A percentile compares a stretch with the other conserved stretches of the same genome.
Conservation (phyloP, 2,329 filamentous ascomycete genomes). For the Fusarium torulosum region DNA sequence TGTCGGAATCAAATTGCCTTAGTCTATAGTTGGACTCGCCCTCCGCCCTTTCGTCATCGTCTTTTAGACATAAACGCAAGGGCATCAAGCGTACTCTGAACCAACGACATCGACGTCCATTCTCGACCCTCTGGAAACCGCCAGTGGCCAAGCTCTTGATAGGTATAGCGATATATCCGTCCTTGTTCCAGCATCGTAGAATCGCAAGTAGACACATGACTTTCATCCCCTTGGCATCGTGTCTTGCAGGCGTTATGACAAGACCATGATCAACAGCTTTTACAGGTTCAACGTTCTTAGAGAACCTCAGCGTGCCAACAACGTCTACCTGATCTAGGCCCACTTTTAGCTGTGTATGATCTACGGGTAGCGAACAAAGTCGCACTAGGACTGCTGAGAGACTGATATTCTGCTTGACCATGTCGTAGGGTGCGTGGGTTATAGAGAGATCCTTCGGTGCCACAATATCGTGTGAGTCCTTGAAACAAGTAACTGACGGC, state of each 20-base stretch:
- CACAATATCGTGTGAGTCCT: conserved; percentile 11
- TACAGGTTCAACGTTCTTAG: conserved; percentile 1
- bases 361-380: conserved; percentile 3
- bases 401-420: conserved; percentile 14
- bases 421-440: not conserved
- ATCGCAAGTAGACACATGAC: conserved; percentile 17
- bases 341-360: not conserved
- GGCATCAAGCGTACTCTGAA: conserved; percentile 19
- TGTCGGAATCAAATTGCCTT: conserved; percentile 14
- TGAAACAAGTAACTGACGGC: conserved; percentile 11
- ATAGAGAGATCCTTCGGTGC: not conserved
- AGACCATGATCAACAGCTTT: conserved; percentile 21
- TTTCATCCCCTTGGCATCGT: conserved; percentile 18
- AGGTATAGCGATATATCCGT: conserved; percentile 18
- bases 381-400: conserved; percentile 9
- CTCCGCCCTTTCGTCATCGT: not conserved
- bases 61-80: conserved; percentile 1
- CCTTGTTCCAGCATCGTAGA: conserved; percentile 18
- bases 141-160: conserved; percentile 16
- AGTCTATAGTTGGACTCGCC: conserved; percentile 7
- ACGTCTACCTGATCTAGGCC: conserved; percentile 4
- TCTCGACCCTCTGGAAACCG: conserved; percentile 15
- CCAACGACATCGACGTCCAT: conserved; percentile 17
- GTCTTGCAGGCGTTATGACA: conserved; percentile 2
- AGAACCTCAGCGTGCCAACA: conserved; percentile 9